phyloP scores from a whole-genome alignment of 805 yeast genomes.

The Candida ascalaphidarum region DNA sequence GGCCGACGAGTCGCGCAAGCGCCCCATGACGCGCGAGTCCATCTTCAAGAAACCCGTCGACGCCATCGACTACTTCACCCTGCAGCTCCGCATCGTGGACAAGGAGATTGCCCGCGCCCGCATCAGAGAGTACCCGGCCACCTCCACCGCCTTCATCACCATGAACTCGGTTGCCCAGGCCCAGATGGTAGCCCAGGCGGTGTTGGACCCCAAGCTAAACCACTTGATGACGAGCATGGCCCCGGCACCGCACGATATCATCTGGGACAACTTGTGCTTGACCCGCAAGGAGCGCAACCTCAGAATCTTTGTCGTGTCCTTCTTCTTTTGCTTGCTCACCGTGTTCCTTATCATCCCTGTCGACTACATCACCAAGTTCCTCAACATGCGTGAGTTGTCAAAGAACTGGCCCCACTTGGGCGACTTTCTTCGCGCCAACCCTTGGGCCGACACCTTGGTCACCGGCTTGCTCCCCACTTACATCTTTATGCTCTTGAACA shows the following conservation, averaged over 20 bases:
- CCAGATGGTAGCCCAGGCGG: constrained; percentile 94
- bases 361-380: constrained; percentile 71
- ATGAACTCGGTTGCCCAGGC: constrained; percentile 95
- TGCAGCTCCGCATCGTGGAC: constrained; percentile 61
- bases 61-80: constrained; percentile 70
- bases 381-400: constrained; percentile 70
- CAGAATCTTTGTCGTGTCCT: constrained; percentile 56
- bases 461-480: constrained; percentile 90
- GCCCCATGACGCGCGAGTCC: constrained; percentile 62
- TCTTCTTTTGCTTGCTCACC: constrained; percentile 59
- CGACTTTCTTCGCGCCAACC: constrained; percentile 48
- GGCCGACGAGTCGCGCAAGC: constrained; percentile 16
- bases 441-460: constrained; percentile 69
- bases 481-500: constrained; percentile 77
- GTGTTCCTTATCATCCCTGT: constrained; percentile 77
- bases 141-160: constrained; percentile 88
- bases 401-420: constrained; percentile 82
- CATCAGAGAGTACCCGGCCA: constrained; percentile 62
- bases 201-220: constrained; percentile 81
- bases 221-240: constrained; percentile 77
- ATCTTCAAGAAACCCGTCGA: constrained; percentile 65
- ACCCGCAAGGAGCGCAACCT: constrained; percentile 64
- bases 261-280: constrained; percentile 85
- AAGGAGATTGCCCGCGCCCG: constrained; percentile 60
- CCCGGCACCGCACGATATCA: constrained; percentile 93